Conservation (phyloP, 768 basidiomycete genomes). For the Mycena leptocephala region DNA sequence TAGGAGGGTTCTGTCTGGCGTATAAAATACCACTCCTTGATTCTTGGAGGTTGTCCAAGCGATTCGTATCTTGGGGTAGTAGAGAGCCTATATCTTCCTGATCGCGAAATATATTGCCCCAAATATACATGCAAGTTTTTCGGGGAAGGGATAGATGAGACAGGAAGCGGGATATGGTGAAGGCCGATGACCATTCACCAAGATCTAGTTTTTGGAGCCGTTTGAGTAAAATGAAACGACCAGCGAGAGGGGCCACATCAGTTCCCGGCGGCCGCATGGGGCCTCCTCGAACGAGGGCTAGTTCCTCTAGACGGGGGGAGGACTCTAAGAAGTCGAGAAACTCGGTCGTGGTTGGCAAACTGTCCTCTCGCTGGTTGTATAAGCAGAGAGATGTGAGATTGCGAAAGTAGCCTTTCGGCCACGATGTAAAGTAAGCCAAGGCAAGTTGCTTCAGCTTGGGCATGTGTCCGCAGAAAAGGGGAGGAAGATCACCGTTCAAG, state of each 20-base stretch:
- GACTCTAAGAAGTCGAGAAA: constrained; percentile 38
- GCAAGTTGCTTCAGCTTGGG: constrained; percentile 32
- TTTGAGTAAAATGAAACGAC: constrained; percentile 26
- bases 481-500: constrained; percentile 19
- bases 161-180: constrained; percentile 34
- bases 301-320: constrained; percentile 34
- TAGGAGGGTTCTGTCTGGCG: not conserved
- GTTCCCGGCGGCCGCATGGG: constrained; percentile 24
- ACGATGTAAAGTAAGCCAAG: constrained; percentile 35
- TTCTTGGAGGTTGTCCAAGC: constrained; percentile 3
- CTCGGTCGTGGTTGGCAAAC: constrained; percentile 32
- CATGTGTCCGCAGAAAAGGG: constrained; percentile 35
- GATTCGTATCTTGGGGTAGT: constrained; percentile 3
- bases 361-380: constrained; percentile 14
- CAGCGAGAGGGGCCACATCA: constrained; percentile 7
- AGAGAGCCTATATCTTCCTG: constrained; percentile 9
- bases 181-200: constrained; percentile 34
- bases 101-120: constrained; percentile 25
- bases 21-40: constrained; percentile 16
- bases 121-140: constrained; percentile 35
- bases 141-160: constrained; percentile 34
- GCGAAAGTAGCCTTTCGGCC: constrained; percentile 32
- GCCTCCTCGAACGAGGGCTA: constrained; percentile 36
- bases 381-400: constrained; percentile 32
- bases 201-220: constrained; percentile 34